These are phyloP conservation scores for Myxozyma mucilagina DNA, from an alignment of 805 yeast species.

Conservation along the genomic window DNA sequence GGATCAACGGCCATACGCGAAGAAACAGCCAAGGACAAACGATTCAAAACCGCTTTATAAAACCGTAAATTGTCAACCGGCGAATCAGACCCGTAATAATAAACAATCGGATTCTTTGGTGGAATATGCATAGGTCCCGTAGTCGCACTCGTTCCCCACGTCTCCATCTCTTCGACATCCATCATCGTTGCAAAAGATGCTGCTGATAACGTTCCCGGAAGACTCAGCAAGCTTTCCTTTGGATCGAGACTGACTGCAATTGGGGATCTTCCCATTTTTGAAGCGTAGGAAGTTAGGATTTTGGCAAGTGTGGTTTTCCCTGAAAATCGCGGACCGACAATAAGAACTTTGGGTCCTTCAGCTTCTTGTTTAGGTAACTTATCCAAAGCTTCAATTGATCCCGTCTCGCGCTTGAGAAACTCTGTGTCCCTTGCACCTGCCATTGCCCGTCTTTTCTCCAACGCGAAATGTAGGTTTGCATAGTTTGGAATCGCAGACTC, in stretches of 20 bases:
- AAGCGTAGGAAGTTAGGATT: constrained; percentile 71
- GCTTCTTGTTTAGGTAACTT: constrained; percentile 17
- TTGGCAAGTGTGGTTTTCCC: constrained; percentile 82
- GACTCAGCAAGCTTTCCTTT: constrained; percentile 60
- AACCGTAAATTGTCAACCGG: constrained; percentile 57
- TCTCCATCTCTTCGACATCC: constrained; percentile 65
- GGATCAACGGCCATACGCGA: constrained; percentile 54
- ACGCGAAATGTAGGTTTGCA: constrained; percentile 69
- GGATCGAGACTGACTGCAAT: constrained; percentile 80
- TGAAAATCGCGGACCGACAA: constrained; percentile 67
- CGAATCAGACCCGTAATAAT: constrained; percentile 70
- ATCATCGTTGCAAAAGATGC: constrained; percentile 78
- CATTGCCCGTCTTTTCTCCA: constrained; percentile 55
- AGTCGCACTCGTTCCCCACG: constrained; percentile 76
- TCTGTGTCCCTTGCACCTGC: constrained; percentile 24
- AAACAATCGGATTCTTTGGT: constrained; percentile 78
- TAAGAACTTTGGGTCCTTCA: constrained; percentile 56
- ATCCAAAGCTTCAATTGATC: background rate
- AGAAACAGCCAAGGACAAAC: constrained; percentile 51
- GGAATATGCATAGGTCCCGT: constrained; percentile 67
- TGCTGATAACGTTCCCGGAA: constrained; percentile 80
- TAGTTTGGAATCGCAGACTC: constrained; percentile 67
- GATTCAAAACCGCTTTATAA: constrained; percentile 52
- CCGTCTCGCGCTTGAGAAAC: constrained; percentile 1
- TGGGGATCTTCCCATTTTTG: constrained; percentile 64